Conservation (phyloP, 148 eudicot species). For the Agrostemma githago region DNA sequence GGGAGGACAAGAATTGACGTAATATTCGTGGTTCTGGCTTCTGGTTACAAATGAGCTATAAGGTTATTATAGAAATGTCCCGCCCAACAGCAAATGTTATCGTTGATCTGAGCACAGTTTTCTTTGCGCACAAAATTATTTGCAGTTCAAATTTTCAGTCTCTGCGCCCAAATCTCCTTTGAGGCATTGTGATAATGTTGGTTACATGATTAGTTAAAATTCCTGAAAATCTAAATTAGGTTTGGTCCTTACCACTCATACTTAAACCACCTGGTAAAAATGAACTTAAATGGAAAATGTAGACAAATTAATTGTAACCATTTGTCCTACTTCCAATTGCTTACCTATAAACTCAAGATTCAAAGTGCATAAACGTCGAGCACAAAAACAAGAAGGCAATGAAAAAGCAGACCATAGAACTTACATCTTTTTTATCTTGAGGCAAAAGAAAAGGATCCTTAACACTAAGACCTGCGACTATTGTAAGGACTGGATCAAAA, state of each 20-base stretch:
- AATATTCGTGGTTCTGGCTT: no score
- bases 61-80: no score
- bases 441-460: constrained; percentile 99
- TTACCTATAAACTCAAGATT: neutral
- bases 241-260: neutral
- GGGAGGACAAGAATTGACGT: neutral
- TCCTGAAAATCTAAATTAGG: neutral
- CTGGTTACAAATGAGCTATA: no score
- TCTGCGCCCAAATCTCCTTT: neutral
- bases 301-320: neutral
- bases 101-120: neutral
- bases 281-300: neutral
- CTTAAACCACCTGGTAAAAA: neutral
- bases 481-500: constrained; percentile 93
- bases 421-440: constrained; percentile 94
- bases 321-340: neutral
- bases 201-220: neutral
- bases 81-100: no score
- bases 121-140: neutral
- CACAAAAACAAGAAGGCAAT: neutral
- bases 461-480: constrained; percentile 96
- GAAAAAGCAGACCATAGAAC: constrained; percentile 18
- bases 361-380: neutral
- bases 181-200: neutral
- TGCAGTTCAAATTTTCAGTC: neutral